phyloP scores from a whole-genome alignment of 805 yeast species.

The Deakozyma indianensis region DNA sequence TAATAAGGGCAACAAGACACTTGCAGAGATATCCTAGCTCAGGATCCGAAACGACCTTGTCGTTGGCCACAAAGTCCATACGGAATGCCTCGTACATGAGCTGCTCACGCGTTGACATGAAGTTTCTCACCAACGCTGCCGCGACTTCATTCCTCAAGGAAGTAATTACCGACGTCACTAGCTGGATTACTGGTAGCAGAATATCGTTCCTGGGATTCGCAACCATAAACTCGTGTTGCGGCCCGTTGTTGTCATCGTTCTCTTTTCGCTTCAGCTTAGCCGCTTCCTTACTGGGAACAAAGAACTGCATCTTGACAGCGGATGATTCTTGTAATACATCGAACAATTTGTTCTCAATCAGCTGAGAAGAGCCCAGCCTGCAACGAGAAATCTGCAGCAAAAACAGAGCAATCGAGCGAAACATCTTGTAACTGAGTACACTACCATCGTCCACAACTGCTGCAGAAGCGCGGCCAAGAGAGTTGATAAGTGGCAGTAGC shows the following conservation, averaged over 20 bases:
- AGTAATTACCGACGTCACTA: not conserved
- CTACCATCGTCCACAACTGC: not conserved
- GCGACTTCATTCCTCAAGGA: not conserved
- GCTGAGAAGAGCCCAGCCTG: not conserved
- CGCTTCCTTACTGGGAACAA: not conserved
- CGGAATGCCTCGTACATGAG: not conserved
- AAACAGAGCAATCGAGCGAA: not conserved
- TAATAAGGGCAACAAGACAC: not conserved
- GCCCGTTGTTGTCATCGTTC: not conserved
- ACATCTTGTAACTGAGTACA: not conserved
- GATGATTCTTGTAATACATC: not conserved
- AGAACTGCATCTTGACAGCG: not conserved
- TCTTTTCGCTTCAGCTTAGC: not conserved
- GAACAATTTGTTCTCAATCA: not conserved
- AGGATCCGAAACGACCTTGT: not conserved
- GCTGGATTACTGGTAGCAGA: not conserved
- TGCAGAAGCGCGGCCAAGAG: constrained; percentile 38
- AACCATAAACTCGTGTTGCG: not conserved
- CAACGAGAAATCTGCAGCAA: not conserved
- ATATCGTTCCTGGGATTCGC: not conserved
- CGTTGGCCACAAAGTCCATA: not conserved
- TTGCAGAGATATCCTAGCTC: not conserved
- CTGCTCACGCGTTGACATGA: not conserved
- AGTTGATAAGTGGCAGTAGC: constrained; percentile 45
- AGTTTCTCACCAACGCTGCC: not conserved